These are phyloP conservation scores for Cladobotryum protrusum DNA, from an alignment of 2,329 filamentous ascomycete genomes.

Conservation along the genomic window DNA sequence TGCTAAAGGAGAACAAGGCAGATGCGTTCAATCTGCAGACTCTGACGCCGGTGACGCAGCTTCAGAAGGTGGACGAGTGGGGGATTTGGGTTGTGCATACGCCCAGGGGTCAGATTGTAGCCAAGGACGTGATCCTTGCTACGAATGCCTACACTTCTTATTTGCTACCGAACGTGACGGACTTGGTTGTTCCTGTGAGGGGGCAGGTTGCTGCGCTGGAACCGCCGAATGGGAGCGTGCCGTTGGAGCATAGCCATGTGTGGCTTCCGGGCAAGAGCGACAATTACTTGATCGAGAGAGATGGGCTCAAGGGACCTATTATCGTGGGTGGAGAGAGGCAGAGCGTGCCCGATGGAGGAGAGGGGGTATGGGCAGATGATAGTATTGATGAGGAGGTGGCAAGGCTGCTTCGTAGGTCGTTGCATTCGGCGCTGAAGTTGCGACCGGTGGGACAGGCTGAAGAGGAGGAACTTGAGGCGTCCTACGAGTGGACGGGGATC, in stretches of 20 bases:
- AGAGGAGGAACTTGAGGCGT: conserved; percentile 41
- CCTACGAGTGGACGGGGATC: conserved; percentile 70
- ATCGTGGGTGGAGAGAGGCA: conserved; percentile 66
- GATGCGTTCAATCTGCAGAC: conserved; percentile 66
- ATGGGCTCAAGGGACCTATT: conserved; percentile 48
- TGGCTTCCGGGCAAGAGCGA: conserved; percentile 54
- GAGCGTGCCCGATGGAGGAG: conserved; percentile 39
- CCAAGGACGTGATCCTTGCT: conserved; percentile 64
- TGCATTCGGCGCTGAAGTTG: conserved; percentile 38
- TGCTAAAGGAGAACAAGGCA: conserved; percentile 35
- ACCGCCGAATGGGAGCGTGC: conserved; percentile 40
- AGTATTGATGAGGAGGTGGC: conserved; percentile 50
- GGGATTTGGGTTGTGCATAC: conserved; percentile 60
- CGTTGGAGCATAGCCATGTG: conserved; percentile 55
- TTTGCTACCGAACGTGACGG: conserved; percentile 61
- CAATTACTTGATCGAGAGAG: conserved; percentile 69
- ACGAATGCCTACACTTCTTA: conserved; percentile 81
- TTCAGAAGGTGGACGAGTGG: conserved; percentile 31
- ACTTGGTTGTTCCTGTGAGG: conserved; percentile 69
- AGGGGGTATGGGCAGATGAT: conserved; percentile 55
- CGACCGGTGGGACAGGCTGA: conserved; percentile 27
- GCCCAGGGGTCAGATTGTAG: conserved; percentile 56
- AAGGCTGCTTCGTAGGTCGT: conserved; percentile 45
- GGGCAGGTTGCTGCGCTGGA: conserved; percentile 65
- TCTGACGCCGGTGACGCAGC: conserved; percentile 55